Conservation (phyloP, 192 early-diverging fungal species). For the Lunasporangiospora selenospora region DNA sequence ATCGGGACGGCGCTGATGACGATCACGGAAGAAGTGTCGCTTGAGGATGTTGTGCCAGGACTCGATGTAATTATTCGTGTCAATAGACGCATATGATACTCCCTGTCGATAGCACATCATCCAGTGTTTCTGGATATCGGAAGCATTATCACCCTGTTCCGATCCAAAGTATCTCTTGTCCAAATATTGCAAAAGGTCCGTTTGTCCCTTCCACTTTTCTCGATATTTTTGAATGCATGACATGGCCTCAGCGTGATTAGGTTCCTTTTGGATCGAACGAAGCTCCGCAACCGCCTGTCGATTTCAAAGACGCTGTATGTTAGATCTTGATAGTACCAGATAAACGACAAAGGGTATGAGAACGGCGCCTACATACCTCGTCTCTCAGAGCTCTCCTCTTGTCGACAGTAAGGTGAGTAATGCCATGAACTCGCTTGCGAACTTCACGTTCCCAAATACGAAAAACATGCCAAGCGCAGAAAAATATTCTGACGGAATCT, state of each 20-base stretch:
- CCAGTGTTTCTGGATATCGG: background rate
- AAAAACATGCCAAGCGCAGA: conserved; percentile 13
- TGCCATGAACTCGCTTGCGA: too few relatives aligned
- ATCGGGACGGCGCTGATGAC: conserved; percentile 8
- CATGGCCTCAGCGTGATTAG: too few relatives aligned
- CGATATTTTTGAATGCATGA: too few relatives aligned
- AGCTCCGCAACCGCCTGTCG: too few relatives aligned
- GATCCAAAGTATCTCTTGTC: conserved; percentile 4
- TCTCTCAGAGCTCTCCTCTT: too few relatives aligned
- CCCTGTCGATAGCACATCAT: conserved; percentile 6
- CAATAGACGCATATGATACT: conserved; percentile 2
- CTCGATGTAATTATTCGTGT: conserved; percentile 18
- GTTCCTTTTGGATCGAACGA: too few relatives aligned
- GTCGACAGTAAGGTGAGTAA: too few relatives aligned
- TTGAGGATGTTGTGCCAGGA: conserved; percentile 21
- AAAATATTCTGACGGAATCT: background rate
- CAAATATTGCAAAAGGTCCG: background rate
- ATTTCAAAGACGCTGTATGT: too few relatives aligned
- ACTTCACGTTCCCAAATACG: conserved; percentile 4
- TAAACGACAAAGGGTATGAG: too few relatives aligned
- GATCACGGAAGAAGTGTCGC: conserved; percentile 11
- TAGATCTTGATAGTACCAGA: too few relatives aligned
- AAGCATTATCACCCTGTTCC: background rate
- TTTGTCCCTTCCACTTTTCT: background rate
- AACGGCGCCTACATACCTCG: too few relatives aligned